Conservation (phyloP, 768 basidiomycete genomes). For the Tubosaeta brunneosetosa region DNA sequence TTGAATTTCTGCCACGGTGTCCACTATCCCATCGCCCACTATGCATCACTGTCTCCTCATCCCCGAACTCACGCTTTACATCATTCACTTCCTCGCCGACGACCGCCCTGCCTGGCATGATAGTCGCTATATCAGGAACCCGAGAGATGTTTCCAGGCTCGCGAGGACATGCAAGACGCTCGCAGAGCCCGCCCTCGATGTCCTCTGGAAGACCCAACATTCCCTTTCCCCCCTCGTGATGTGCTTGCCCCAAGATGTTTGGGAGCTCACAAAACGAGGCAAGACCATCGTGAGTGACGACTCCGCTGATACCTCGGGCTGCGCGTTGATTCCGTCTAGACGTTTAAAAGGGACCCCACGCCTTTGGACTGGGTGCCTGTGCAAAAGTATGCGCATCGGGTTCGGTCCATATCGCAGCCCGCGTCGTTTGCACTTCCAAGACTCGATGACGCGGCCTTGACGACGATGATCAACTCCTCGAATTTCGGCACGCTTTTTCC, state of each 20-base stretch:
- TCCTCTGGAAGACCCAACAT: slow-evolving; percentile 29
- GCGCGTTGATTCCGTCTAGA: slow-evolving; percentile 6
- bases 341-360: slow-evolving; percentile 17
- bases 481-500: slow-evolving; percentile 23
- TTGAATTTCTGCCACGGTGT: neutral
- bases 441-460: slow-evolving; percentile 24
- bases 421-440: slow-evolving; percentile 1
- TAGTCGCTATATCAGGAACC: slow-evolving; percentile 17
- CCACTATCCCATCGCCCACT: neutral
- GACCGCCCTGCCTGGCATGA: slow-evolving; percentile 15
- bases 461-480: slow-evolving; percentile 17
- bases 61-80: slow-evolving; percentile 23
- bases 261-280: slow-evolving; percentile 17
- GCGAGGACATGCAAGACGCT: slow-evolving; percentile 28
- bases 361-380: slow-evolving; percentile 21
- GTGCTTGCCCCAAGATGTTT: slow-evolving; percentile 19
- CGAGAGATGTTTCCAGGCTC: slow-evolving; percentile 23
- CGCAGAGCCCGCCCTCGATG: slow-evolving; percentile 27
- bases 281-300: slow-evolving; percentile 21
- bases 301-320: neutral
- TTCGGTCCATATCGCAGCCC: slow-evolving; percentile 19
- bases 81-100: slow-evolving; percentile 22
- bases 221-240: slow-evolving; percentile 10
- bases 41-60: slow-evolving; percentile 32
- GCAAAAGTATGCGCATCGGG: slow-evolving; percentile 22